These are phyloP conservation scores for Tetrahymena elliotti DNA, from an alignment of 73 alveolate species.

Conservation along the genomic window DNA sequence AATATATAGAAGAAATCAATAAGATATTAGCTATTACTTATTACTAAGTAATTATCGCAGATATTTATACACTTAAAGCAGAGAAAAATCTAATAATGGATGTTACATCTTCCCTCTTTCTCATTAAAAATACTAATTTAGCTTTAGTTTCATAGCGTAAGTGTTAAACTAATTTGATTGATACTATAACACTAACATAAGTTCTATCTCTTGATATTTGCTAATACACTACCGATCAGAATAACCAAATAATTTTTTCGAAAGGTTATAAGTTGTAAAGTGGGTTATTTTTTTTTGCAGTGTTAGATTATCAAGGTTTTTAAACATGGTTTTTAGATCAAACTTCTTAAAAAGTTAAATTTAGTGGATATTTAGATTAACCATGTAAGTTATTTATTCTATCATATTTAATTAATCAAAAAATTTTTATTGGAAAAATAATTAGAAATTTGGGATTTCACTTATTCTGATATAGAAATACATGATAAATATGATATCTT, in stretches of 20 bases:
- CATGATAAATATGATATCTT: neutral
- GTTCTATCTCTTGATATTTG: neutral
- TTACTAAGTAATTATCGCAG: neutral
- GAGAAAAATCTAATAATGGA: neutral
- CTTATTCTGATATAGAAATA: neutral
- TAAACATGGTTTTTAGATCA: neutral
- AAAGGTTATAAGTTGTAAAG: neutral
- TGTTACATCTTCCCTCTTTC: neutral
- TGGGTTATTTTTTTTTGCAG: neutral
- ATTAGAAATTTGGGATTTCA: neutral
- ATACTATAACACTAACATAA: neutral
- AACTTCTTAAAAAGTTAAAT: neutral
- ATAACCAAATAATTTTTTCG: neutral
- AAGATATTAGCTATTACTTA: neutral
- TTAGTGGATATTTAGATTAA: neutral
- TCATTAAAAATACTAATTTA: neutral
- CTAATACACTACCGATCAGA: neutral
- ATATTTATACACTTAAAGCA: neutral
- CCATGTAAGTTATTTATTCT: neutral
- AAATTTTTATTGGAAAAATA: too few species aligned
- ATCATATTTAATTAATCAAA: too few species aligned
- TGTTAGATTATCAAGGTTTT: neutral
- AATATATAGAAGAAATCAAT: neutral
- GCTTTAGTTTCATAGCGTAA: neutral
- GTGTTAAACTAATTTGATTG: neutral